Base-by-base conservation (phyloP, 352 stramenopile genomes). In the Elongisporangium senticosum region DNA sequence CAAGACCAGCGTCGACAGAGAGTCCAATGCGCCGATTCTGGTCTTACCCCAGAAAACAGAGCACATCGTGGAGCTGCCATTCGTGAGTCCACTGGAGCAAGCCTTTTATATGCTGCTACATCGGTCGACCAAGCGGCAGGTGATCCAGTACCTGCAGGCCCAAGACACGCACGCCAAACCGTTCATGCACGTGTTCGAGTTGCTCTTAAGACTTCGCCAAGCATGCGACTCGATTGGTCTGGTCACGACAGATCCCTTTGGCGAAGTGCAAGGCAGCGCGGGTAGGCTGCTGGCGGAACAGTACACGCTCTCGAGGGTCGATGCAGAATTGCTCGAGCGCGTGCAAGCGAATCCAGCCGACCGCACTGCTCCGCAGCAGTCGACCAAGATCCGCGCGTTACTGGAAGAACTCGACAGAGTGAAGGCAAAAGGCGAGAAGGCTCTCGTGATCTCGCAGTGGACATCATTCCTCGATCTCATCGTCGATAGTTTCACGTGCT, bases 131-230 rank as follows among this genome's bases (percentile, higher is more conserved):
- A 89, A 93, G 77, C 65, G 74, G 21, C 71, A 83, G 69, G 66
- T 97, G 64, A 69, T 94, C 56, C 72, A 83, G 51, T 89, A 96
- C 55, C 74, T 95, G 59, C 65, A 69, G 60, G 75, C 64, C 23
- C 61, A 83, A 63, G 51, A 79, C 59, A 48, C 68, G n/a, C 74
- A 68, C 49, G 47, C 63, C 21, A 19, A 50, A 17, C 71, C 78
- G 5, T 90, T 90, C 58, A 91, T 97, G 75, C 75, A 92, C 51
- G 86, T 97, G 7, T 96, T 97, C 62, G 87, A 96, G 65, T 83
- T 93, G 43, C 62, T 97, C 5, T 58, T 97, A 3, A 83, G 90
- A 10, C 66, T 97, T 4, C 76, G 91, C 4, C 90, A 97, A 57
- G 80, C 90, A 4, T 97, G 89, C 43, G 72, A 94, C 64, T 72